Evolutionary conservation across 1,284 basidiomycete species (phyloP), one percentile per base, ranked within the genome.

Genomic region (Xerocomus nothofagi): DNA sequence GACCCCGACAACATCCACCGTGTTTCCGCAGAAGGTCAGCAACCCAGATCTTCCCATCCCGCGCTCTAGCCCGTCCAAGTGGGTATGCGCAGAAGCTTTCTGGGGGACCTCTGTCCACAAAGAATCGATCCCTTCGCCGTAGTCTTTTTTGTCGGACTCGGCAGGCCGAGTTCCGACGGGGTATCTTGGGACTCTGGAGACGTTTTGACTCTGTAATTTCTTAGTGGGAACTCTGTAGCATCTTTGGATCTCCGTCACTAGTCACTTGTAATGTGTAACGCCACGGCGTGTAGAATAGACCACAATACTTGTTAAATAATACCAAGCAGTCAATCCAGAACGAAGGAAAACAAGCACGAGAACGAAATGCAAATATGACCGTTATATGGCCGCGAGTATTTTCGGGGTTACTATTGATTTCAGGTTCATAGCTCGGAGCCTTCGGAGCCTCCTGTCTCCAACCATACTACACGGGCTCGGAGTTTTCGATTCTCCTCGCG

Each of bases 21-120:
- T 51, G 41, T 79, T 82, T 62, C 75, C 80, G 17, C 65, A 64
- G 44, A 66, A 60, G 47, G 67, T 76, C 33, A 58, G 66, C 3
- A 70, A 86, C 57, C 71, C 77, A 27, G 78, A 86, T 61, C 58
- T 74, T 52, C 81, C 83, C 6, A 78, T 86, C 47, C 76, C 79
- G 18, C 70, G 74, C 46, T 74, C 78, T 29, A 66, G 67, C 27
- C 65, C 71, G 39, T 79, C 78, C 6, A 66, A 79, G 57, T 86
- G 84, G 84, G 68, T 84, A 37, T 71, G 70, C 18, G 83, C 82
- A 7, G 74, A 78, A 53, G 63, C 57, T 18, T 50, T 62, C 20
- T 65, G 57, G 44, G 62, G 58, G 26, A 54, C 62, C 49, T 58
- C 48, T 39, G 48, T 62, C 33, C 52, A 64, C 27, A 53, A 53